Evolutionary conservation across 192 early-diverging fungal species (phyloP), one percentile per base, ranked within the genome.

Genomic region (Coemansia sp.): DNA sequence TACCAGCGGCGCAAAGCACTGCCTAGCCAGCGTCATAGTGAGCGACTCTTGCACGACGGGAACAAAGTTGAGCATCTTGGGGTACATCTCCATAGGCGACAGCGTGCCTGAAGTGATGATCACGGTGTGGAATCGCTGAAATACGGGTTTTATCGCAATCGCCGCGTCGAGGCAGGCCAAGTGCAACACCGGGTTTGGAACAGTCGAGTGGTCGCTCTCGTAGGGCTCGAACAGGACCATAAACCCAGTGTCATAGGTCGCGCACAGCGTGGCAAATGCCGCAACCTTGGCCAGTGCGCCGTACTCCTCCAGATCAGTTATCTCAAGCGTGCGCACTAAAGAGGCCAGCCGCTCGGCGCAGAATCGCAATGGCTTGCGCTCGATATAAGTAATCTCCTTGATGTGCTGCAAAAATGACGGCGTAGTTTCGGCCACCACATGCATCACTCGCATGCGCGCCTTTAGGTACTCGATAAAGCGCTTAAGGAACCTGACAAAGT

Each of bases 51-150:
- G 87, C 1, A 99, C 92, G 2, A 89, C 88, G 0, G 98, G 93
- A 40, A 83, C 76, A 80, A 99, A 98, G 61, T 93, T 89, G 4
- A 99, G 80, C 61, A 99, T 92, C 65, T 92, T 93, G 27, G 98
- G 97, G 68, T 99, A 99, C 86, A 99, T 93, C 49, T 97, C 95
- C 86, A 99, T 86, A 2, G 98, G 98, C 15, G 98, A 99, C 55
- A 99, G 84, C n/a, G 98, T 99, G 63, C 98, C 98, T 3, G 97
- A 98, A 1, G 98, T 99, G 75, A 99, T 98, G 61, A 98, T 92
- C 11, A 99, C 98, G 3, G 93, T 92, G 64, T 90, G 90, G 83
- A 98, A 99, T 18, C 96, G 88, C 31, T 97, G 90, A 87, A 99
- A 98, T 12, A 99, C 92, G 15, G 98, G 98, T 71, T 89, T 90